A percentile compares a stretch with the other conserved stretches of the same genome.
phyloP scores from a whole-genome alignment of 2,329 filamentous ascomycete species.

The Pseudocercospora crystallina region DNA sequence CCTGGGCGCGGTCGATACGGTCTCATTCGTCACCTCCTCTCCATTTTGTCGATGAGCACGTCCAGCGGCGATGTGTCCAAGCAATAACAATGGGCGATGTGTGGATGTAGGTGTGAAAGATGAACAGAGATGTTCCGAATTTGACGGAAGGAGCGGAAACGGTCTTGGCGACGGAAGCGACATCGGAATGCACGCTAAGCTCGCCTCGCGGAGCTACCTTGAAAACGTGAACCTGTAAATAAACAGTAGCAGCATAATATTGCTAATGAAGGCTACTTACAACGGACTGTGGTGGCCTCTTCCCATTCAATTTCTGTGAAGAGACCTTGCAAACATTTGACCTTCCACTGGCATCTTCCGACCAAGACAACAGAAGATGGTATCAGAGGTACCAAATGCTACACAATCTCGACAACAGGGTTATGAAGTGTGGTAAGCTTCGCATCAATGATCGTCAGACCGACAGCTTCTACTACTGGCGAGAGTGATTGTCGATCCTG shows the following conservation, averaged over 20 bases:
- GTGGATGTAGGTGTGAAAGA: too few species aligned
- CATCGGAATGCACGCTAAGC: too few species aligned
- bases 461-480: slow-evolving; percentile 41
- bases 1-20: too few species aligned
- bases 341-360: slow-evolving; percentile 37
- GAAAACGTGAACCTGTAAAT: slow-evolving; percentile 27
- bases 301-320: slow-evolving; percentile 35
- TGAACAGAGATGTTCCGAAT: too few species aligned
- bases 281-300: slow-evolving; percentile 24
- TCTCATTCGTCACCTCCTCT: too few species aligned
- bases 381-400: slow-evolving; percentile 19
- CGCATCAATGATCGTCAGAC: slow-evolving; percentile 36
- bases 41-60: too few species aligned
- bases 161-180: too few species aligned
- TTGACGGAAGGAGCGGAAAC: too few species aligned
- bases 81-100: too few species aligned
- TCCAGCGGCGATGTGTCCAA: too few species aligned
- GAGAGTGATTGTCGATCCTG: slow-evolving; percentile 44
- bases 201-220: too few species aligned
- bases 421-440: slow-evolving; percentile 34
- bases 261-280: not conserved
- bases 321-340: slow-evolving; percentile 42
- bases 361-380: slow-evolving; percentile 24
- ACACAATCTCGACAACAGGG: slow-evolving; percentile 30
- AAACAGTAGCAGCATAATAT: not conserved